Percentiles rank a stretch among this genome's conserved stretches.
Conservation (phyloP, 306 rosid species). For the Urtica urens region DNA sequence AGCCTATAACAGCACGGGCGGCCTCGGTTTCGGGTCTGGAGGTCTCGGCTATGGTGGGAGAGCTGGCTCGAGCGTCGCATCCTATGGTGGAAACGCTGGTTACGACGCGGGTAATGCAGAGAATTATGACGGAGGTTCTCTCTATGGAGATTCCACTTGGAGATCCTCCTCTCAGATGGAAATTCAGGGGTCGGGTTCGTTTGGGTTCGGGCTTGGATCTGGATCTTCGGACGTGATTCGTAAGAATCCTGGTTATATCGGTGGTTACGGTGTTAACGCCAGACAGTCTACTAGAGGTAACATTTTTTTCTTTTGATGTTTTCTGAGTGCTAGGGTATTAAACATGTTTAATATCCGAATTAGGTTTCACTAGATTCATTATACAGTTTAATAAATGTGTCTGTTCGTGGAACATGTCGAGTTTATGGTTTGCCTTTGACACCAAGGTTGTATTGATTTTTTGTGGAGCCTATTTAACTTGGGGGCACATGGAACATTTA, state of each 20-base stretch:
- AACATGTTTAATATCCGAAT: conserved; percentile 6
- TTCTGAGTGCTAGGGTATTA: conserved; percentile 3
- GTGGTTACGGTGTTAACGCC: conserved; percentile 51
- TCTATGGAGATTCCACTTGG: conserved; percentile 51
- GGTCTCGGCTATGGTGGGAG: conserved; percentile 53
- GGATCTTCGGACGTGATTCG: conserved; percentile 62
- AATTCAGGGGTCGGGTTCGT: conserved; percentile 45
- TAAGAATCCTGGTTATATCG: conserved; percentile 54
- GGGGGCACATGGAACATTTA: not conserved
- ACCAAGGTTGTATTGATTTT: conserved; percentile 7
- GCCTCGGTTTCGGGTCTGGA: conserved; percentile 36
- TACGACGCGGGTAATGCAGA: conserved; percentile 29
- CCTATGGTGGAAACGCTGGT: conserved; percentile 35
- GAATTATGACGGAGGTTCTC: conserved; percentile 11
- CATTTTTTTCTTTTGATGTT: not conserved
- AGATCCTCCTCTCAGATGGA: conserved; percentile 45
- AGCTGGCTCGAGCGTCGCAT: conserved; percentile 28
- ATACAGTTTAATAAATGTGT: not conserved
- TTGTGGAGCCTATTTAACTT: not conserved
- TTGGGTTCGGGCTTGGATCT: conserved; percentile 57
- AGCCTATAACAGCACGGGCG: conserved; percentile 30
- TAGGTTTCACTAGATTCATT: conserved; percentile 1
- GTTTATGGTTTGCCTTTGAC: not conserved
- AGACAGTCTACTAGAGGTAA: conserved; percentile 74
- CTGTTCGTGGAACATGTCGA: not conserved